Conservation (phyloP, 371 early-diverging fungal species). For the Mortierella sp. region DNA sequence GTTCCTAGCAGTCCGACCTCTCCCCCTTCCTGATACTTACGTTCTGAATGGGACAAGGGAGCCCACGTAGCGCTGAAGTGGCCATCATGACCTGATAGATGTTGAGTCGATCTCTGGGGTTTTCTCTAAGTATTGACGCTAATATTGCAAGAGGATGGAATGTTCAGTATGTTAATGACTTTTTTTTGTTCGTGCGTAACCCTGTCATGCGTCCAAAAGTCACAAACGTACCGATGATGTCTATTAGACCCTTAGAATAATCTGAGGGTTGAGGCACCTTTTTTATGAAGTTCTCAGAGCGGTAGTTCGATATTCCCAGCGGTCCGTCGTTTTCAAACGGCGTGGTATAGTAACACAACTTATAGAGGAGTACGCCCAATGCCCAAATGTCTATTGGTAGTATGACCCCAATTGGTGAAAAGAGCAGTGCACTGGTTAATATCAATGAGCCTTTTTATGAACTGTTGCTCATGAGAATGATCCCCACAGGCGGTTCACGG, state of each 20-base stretch:
- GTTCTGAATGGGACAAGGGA: conserved; percentile 73
- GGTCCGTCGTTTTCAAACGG: conserved; percentile 93
- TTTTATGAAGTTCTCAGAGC: too few species aligned
- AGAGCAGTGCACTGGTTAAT: too few species aligned
- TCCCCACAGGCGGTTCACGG: too few species aligned
- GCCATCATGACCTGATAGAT: conserved; percentile 79
- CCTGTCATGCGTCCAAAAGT: too few species aligned
- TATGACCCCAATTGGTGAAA: too few species aligned
- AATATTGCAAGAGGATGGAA: not conserved
- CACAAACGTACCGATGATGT: conserved; percentile 67
- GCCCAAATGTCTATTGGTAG: conserved; percentile 66
- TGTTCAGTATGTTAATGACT: not conserved
- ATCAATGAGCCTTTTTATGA: not conserved
- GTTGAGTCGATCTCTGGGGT: conserved; percentile 76
- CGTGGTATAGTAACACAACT: conserved; percentile 86
- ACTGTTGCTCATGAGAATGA: not conserved
- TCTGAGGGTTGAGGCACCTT: conserved; percentile 76
- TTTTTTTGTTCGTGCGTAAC: too few species aligned
- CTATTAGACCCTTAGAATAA: conserved; percentile 71
- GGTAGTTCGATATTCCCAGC: conserved; percentile 87
- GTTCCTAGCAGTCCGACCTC: too few species aligned
- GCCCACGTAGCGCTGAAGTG: conserved; percentile 73
- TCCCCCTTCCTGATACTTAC: conserved; percentile 39
- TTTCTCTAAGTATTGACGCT: conserved; percentile 76
- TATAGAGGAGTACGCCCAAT: conserved; percentile 91